Conservation (phyloP, 768 basidiomycete species). For the Glaciozyma antarctica region DNA sequence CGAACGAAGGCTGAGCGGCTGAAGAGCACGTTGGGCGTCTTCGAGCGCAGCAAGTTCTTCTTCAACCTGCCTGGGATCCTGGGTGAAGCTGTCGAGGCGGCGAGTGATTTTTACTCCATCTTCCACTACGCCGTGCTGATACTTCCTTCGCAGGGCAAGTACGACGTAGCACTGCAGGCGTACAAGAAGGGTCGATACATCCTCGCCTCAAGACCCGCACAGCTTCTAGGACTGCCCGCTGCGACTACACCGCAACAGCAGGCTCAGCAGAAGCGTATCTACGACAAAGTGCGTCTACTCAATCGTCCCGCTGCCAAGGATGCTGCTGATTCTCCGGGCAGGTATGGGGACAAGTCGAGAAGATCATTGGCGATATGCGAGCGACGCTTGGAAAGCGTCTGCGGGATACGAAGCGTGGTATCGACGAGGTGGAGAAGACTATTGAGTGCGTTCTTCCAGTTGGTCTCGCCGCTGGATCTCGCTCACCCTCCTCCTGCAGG, state of each 20-base stretch:
- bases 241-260: constrained; percentile 52
- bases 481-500: constrained; percentile 43
- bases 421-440: constrained; percentile 94
- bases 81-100: constrained; percentile 77
- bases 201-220: constrained; percentile 77
- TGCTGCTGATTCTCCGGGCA: background rate
- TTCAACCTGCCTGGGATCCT: constrained; percentile 93
- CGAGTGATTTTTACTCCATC: constrained; percentile 41
- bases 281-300: constrained; percentile 58
- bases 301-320: background rate
- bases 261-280: constrained; percentile 76
- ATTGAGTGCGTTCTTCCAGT: constrained; percentile 61
- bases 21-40: constrained; percentile 83
- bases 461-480: background rate
- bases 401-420: constrained; percentile 63
- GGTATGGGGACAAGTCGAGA: constrained; percentile 90
- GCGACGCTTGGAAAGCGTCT: constrained; percentile 64
- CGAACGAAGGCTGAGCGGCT: constrained; percentile 87
- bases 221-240: constrained; percentile 52
- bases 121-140: background rate
- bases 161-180: constrained; percentile 84
- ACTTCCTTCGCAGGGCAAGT: constrained; percentile 62
- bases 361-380: constrained; percentile 85
- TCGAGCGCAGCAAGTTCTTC: constrained; percentile 94
- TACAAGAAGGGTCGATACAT: constrained; percentile 95